These are phyloP conservation scores for Sclerotinia nivalis DNA, from an alignment of 2,329 filamentous ascomycete genomes.

Conservation along the genomic window DNA sequence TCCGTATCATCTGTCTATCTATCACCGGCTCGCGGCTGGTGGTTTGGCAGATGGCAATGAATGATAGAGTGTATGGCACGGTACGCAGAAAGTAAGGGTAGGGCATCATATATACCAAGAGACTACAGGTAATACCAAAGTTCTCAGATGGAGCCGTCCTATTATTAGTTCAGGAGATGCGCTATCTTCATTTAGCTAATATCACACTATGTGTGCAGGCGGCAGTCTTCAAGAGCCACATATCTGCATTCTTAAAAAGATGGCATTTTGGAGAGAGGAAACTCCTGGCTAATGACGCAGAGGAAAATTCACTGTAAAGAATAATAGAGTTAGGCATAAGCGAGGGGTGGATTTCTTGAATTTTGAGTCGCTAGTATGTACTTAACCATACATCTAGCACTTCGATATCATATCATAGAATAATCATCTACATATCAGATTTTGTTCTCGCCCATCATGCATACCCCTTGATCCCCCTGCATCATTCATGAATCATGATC, in stretches of 20 bases:
- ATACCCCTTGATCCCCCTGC: background rate
- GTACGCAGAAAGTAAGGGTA: no score
- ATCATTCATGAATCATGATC: conserved; percentile 23
- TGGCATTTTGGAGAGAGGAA: background rate
- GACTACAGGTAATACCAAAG: background rate
- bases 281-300: background rate
- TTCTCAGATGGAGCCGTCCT: background rate
- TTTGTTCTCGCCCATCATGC: conserved; percentile 13
- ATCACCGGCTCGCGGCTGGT: no score
- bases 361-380: conserved; percentile 2
- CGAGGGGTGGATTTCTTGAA: conserved; percentile 9
- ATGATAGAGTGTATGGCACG: background rate
- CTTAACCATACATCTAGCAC: conserved; percentile 12
- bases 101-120: no score
- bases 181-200: no score
- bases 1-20: background rate
- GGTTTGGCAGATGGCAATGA: background rate
- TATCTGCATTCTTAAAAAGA: no score
- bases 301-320: background rate
- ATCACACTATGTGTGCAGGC: no score
- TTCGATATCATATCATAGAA: conserved; percentile 14
- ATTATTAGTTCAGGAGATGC: background rate
- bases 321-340: background rate
- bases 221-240: no score
- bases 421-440: conserved; percentile 2